These are phyloP conservation scores for Adansonia digitata DNA, from an alignment of 345 rosid genomes.

Conservation along the genomic window DNA sequence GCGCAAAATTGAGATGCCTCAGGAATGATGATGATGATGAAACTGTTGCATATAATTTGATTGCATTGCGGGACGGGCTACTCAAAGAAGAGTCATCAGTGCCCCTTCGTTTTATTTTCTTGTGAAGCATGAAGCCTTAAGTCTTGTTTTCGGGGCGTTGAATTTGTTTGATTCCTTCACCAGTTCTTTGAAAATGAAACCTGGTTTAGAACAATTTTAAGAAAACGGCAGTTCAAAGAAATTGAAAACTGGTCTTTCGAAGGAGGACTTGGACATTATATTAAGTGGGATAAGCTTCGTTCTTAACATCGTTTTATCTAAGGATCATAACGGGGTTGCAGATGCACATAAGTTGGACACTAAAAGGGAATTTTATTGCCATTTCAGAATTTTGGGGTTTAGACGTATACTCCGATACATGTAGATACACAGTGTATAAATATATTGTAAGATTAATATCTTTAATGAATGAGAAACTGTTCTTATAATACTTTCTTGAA, in stretches of 20 bases:
- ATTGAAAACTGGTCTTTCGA: slow-evolving; percentile 27
- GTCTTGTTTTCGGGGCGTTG: slow-evolving; percentile 68
- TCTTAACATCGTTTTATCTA: slow-evolving; percentile 26
- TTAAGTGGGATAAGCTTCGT: slow-evolving; percentile 50
- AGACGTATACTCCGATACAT: slow-evolving; percentile 33
- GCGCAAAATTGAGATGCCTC: slow-evolving; percentile 65
- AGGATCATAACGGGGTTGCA: slow-evolving; percentile 23
- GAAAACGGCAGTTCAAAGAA: slow-evolving; percentile 35
- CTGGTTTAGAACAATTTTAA: slow-evolving; percentile 27
- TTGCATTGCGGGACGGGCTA: slow-evolving; percentile 55
- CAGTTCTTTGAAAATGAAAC: slow-evolving; percentile 51
- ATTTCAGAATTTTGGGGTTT: slow-evolving; percentile 68
- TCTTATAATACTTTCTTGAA: no score
- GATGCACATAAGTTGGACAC: slow-evolving; percentile 32
- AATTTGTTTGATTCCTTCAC: slow-evolving; percentile 62
- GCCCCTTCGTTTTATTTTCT: slow-evolving; percentile 61
- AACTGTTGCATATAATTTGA: slow-evolving; percentile 52
- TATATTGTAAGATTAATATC: no score
- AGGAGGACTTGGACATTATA: slow-evolving; percentile 52
- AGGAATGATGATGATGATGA: slow-evolving; percentile 67
- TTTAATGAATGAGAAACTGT: no score
- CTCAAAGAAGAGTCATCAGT: slow-evolving; percentile 68
- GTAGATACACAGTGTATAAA: no score
- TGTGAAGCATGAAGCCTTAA: slow-evolving; percentile 79
- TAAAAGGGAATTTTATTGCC: slow-evolving; percentile 38